These are phyloP conservation scores for Oryza meridionalis DNA, from an alignment of 176 grass and related monocot species.

Conservation along the genomic window DNA sequence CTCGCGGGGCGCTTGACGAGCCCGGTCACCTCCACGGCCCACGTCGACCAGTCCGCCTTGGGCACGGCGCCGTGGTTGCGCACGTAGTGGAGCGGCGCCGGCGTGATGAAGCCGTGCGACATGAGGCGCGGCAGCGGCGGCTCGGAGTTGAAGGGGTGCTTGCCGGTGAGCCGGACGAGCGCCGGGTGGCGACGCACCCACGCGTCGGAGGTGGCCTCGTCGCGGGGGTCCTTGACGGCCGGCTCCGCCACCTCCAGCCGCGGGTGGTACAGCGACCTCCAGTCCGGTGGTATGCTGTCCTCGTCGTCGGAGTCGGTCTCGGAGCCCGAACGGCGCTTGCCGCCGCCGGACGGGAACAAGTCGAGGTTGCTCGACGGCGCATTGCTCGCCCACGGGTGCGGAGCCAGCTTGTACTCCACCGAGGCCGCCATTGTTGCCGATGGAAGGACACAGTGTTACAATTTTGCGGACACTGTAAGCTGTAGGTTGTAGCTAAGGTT, in stretches of 20 bases:
- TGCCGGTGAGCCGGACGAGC: slow-evolving; percentile 76
- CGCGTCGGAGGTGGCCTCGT: slow-evolving; percentile 69
- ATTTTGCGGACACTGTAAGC: not conserved
- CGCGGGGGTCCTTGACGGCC: slow-evolving; percentile 50
- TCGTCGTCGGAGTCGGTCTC: slow-evolving; percentile 38
- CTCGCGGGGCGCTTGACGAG: slow-evolving; percentile 55
- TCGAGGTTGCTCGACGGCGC: slow-evolving; percentile 49
- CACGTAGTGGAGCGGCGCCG: slow-evolving; percentile 70
- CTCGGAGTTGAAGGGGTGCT: slow-evolving; percentile 86
- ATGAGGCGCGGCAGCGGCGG: slow-evolving; percentile 57
- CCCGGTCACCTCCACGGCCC: slow-evolving; percentile 72
- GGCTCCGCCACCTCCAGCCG: slow-evolving; percentile 44
- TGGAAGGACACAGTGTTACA: not conserved
- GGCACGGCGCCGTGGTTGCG: slow-evolving; percentile 77
- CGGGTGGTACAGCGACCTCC: slow-evolving; percentile 36
- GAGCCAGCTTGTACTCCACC: slow-evolving; percentile 45
- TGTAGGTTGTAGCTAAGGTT: not conserved
- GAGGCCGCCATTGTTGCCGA: slow-evolving; percentile 50
- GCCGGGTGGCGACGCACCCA: slow-evolving; percentile 72
- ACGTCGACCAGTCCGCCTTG: slow-evolving; percentile 63
- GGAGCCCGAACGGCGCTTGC: not conserved
- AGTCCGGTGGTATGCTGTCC: slow-evolving; percentile 35
- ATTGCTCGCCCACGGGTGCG: slow-evolving; percentile 49
- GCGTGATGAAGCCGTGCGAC: slow-evolving; percentile 59
- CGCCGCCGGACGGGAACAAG: slow-evolving; percentile 35